Evolutionary conservation across 768 basidiomycete species (phyloP), one percentile per base, ranked within the genome.

Genomic region (Trametes maxima): DNA sequence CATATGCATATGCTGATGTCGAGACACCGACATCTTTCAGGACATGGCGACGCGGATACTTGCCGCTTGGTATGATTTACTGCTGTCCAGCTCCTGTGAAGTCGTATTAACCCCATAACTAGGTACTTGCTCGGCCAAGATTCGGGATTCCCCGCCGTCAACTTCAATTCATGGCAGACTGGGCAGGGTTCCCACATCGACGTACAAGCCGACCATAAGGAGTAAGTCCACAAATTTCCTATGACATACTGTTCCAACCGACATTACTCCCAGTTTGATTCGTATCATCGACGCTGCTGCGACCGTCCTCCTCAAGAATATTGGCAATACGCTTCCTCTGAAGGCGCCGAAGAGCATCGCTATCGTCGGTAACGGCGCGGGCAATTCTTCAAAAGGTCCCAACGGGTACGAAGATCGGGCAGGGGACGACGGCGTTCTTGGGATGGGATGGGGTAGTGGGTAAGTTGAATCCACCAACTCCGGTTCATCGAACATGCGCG

Each of bases 1-100:
- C 5, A 36, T 11, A 1, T 7, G 7, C 25, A 14, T 6, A 24
- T 2, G n/a, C 13, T 46, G 45, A 22, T 8, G 45, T 22, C 1
- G 2, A 16, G 12, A 3, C 24, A 16, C 22, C 8, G 28, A 5
- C 7, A 14, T 6, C 19, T 13, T 6, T 0, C 33, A 70, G 69
- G 85, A 92, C 70, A 80, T 90, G 80, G 89, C 89, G 0, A 82
- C 82, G 2, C 84, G 90, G 24, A 86, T 91, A 59, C 71, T 91
- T 8, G 87, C 59, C 89, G 94, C 70, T 90, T 63, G 76, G 79
- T 3, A 92, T 83, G 82, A 89, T 17, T 6, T 28, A 44, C 4
- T n/a, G 11, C 76, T 51, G 2, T 25, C 5, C 12, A 51, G n/a
- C n/a, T 16, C 3, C 12, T 12, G 3, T 45, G 44, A 45, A 12